Conservation (phyloP, 2,329 filamentous ascomycete genomes). For the Xylaria sp. region DNA sequence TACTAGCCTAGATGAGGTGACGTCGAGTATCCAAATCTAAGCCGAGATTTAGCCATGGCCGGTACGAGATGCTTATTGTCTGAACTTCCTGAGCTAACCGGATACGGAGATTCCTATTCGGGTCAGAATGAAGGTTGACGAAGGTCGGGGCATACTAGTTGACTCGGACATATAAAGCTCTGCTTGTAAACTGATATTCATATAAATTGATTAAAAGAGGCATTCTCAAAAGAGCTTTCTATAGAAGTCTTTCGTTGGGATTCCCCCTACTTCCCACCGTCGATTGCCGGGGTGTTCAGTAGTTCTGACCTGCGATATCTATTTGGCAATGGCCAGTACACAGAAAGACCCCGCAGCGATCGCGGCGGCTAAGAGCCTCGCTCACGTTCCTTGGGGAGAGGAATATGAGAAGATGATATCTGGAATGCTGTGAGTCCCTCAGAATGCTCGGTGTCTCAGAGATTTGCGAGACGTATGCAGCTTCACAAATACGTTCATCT, state of each 20-base stretch:
- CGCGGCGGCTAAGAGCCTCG: slow-evolving; percentile 28
- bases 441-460: background rate
- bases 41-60: slow-evolving; percentile 24
- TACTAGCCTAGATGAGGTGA: slow-evolving; percentile 2
- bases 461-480: background rate
- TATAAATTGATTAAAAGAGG: background rate
- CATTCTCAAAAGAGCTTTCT: background rate
- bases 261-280: background rate
- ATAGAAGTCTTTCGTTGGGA: background rate
- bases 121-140: slow-evolving; percentile 6
- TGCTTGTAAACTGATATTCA: background rate
- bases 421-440: slow-evolving; percentile 64
- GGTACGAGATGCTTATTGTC: background rate
- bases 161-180: slow-evolving; percentile 11
- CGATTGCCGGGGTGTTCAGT: background rate
- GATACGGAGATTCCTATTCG: slow-evolving; percentile 34
- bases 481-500: background rate
- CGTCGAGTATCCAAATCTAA: slow-evolving; percentile 4
- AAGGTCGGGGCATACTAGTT: background rate
- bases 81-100: slow-evolving; percentile 5
- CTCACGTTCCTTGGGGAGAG: slow-evolving; percentile 50
- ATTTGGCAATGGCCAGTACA: slow-evolving; percentile 29
- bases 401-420: slow-evolving; percentile 74
- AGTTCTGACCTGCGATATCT: background rate
- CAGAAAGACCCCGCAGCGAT: slow-evolving; percentile 35